phyloP scores from a whole-genome alignment of 139 green algal species.

The Chlamydomonas eustigma region DNA sequence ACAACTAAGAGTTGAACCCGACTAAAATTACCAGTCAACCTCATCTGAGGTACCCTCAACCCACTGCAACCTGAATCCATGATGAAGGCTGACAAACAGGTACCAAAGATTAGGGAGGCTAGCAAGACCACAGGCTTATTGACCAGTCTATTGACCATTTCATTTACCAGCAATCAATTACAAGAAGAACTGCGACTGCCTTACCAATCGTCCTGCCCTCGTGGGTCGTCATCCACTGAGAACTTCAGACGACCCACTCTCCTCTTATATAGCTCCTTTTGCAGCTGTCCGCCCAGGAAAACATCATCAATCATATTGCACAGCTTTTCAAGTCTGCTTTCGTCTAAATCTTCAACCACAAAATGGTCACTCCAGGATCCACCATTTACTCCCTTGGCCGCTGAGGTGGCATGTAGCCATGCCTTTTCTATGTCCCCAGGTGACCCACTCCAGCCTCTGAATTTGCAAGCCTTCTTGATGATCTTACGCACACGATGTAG shows the following conservation, averaged over 20 bases:
- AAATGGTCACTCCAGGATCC: conserved; percentile 1
- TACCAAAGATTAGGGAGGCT: not conserved
- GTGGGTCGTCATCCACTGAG: not conserved
- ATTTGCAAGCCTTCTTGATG: not conserved
- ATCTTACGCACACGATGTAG: conserved; percentile 3
- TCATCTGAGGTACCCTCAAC: not conserved
- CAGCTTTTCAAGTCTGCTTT: not conserved
- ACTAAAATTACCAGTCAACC: no score
- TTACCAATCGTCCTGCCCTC: no score
- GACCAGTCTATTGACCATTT: no score
- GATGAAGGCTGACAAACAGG: not conserved
- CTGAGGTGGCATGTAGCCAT: not conserved
- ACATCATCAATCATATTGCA: not conserved
- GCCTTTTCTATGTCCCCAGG: not conserved
- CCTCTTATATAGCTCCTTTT: not conserved
- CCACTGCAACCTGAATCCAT: conserved; percentile 5
- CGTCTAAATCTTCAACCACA: not conserved
- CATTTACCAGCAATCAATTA: no score
- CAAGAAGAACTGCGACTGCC: no score
- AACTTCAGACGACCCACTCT: not conserved
- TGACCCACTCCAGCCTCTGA: not conserved
- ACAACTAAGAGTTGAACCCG: not conserved
- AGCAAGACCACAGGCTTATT: no score
- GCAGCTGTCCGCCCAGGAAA: not conserved
- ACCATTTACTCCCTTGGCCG: not conserved